Evolutionary conservation across 108 stramenopile species (phyloP).

Genomic region (Cyclotella cryptica): DNA sequence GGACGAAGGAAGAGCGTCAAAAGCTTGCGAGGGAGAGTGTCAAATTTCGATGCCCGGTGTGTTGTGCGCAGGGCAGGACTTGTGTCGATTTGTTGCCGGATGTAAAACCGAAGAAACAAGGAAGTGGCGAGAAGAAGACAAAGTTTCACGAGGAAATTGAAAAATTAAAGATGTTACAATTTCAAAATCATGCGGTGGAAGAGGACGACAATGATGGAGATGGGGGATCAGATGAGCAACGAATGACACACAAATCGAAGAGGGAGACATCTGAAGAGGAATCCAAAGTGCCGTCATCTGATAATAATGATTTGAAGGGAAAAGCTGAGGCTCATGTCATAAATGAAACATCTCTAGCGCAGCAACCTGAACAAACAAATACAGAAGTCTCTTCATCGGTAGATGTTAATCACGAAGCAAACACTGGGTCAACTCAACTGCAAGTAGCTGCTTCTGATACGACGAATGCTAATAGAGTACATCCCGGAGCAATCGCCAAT

Average conservation of each 20-base stretch:
- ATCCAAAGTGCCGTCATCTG: neutral
- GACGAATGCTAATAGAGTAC: neutral
- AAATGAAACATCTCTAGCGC: neutral
- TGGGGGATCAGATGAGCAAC: conserved; percentile 15
- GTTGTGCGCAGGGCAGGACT: conserved; percentile 54
- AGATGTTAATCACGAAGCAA: neutral
- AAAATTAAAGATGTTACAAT: conserved; percentile 75
- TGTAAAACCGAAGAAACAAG: conserved; percentile 34
- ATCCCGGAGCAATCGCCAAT: neutral
- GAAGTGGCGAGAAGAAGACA: conserved; percentile 23
- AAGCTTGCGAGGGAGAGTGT: conserved; percentile 73
- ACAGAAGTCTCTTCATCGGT: neutral
- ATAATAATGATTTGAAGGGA: conserved; percentile 5
- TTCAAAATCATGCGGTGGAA: conserved; percentile 51
- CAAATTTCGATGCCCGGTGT: conserved; percentile 57
- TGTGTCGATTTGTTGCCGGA: conserved; percentile 63
- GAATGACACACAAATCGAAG: neutral
- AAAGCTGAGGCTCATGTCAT: neutral
- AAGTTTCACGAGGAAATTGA: conserved; percentile 82
- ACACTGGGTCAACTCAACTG: neutral
- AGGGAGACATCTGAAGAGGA: neutral
- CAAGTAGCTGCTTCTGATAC: neutral
- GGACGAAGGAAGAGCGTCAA: conserved; percentile 75
- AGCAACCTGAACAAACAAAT: neutral
- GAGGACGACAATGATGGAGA: conserved; percentile 18